Evolutionary conservation across 495 filamentous ascomycete species (phyloP), one percentile per base, ranked within the genome.

Genomic region (Wilcoxina mikolae): DNA sequence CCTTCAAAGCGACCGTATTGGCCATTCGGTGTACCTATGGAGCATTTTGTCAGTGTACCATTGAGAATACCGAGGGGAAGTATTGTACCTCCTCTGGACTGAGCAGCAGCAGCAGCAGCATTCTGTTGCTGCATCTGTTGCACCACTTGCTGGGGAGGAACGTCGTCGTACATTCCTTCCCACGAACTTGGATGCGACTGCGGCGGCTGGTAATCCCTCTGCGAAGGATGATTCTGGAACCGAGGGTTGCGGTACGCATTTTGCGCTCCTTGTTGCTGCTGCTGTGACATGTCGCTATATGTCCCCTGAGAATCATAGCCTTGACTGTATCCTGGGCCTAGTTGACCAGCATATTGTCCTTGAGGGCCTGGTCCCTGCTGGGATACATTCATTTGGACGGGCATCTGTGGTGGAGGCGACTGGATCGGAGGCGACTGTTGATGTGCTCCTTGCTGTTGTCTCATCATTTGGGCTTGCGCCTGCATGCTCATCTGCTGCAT

Each of bases 111-210:
- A 9, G 33, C 33, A 28, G 49, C 49, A 9, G 49, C 49, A 38
- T 38, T 22, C n/a, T 52, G 49, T 24, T 52, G 49, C 49, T 52
- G 49, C 10, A 52, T 15, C 33, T 52, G 49, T n/a, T 23, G 20
- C 10, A 52, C 31, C 7, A 52, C 49, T n/a, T 76, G 73, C 52
- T 78, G 76, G 15, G 76, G 87, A 22, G 93, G 93, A 1, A 94
- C 87, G 66, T 95, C 91, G 66, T 98, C 91, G 68, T 98, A 98
- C 91, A 98, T 98, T 53, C 91, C 91, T 68, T 98, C 91, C 90
- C 91, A 96, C 22, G 82, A 87, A 15, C 55, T 59, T 27, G 63
- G 62, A 18, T 62, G 58, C 24, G 46, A 49, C 17, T 66, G 63
- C 18, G 63, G 63, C 1, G 62, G 62, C n/a, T 66, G 63, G 15